Conservation (phyloP, 768 basidiomycete genomes). For the Russula compacta region DNA sequence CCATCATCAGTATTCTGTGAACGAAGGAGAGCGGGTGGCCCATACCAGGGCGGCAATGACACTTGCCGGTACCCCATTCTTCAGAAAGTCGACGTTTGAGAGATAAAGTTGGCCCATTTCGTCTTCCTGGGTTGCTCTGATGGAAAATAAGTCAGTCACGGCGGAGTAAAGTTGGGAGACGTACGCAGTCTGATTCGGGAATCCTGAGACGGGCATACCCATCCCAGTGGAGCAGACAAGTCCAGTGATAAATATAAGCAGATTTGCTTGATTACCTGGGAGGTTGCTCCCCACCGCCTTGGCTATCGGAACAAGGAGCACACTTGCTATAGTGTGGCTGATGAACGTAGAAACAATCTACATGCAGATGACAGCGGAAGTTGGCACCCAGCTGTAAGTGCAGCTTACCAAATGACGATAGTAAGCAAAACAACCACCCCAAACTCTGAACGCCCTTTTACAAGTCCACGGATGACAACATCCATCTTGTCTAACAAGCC, state of each 20-base stretch:
- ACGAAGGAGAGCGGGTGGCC: conserved; percentile 12
- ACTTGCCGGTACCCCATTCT: conserved; percentile 92
- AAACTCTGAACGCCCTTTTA: conserved; percentile 57
- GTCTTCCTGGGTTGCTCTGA: conserved; percentile 84
- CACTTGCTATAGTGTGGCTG: conserved; percentile 94
- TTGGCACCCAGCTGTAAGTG: neutral
- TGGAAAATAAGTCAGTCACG: neutral
- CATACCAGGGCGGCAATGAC: conserved; percentile 75
- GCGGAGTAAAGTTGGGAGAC: conserved; percentile 25
- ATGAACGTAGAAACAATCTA: conserved; percentile 90
- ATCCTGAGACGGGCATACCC: conserved; percentile 99
- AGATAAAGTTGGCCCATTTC: conserved; percentile 88
- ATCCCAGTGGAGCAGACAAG: conserved; percentile 93
- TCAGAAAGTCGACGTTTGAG: conserved; percentile 78
- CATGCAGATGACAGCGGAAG: neutral
- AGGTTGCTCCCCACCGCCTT: conserved; percentile 79
- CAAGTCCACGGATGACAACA: conserved; percentile 43
- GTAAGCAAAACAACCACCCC: conserved; percentile 57
- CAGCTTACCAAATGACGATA: conserved; percentile 26
- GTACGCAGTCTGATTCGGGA: conserved; percentile 96
- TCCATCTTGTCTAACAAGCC: conserved; percentile 81
- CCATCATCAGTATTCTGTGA: neutral
- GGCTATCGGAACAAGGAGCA: conserved; percentile 95
- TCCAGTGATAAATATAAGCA: conserved; percentile 89
- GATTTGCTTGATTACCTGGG: conserved; percentile 54